phyloP scores from a whole-genome alignment of 1,139 yeast genomes.

The Eremothecium coryli region DNA sequence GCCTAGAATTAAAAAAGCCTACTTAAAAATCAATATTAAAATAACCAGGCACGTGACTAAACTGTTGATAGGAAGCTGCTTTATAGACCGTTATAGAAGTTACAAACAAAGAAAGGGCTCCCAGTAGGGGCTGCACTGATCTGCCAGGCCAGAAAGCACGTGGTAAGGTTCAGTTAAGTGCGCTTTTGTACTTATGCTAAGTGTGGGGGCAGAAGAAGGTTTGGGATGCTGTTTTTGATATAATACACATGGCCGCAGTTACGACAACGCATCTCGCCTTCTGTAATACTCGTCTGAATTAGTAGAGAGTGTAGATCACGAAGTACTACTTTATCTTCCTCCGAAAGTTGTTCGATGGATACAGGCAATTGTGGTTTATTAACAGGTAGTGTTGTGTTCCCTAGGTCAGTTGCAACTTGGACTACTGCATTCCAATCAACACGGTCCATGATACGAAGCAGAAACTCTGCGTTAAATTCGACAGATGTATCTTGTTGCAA shows the following conservation, averaged over 20 bases:
- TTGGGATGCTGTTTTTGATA: constrained; percentile 89
- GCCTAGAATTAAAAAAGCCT: no score
- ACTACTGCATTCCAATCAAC: constrained; percentile 83
- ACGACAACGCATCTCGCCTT: constrained; percentile 83
- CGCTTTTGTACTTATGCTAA: no score
- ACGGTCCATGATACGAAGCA: constrained; percentile 67
- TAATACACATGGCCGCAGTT: constrained; percentile 82
- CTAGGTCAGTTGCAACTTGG: constrained; percentile 65
- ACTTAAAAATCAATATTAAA: no score
- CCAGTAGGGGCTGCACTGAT: no score
- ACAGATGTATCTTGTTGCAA: constrained; percentile 62
- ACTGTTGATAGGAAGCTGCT: no score
- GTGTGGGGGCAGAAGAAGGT: constrained; percentile 90
- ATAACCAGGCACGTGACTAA: no score
- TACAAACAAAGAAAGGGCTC: no score
- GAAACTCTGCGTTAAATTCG: constrained; percentile 77
- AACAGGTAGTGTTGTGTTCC: constrained; percentile 49
- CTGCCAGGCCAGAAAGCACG: no score
- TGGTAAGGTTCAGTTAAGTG: no score
- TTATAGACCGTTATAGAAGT: no score
- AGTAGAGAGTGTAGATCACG: constrained; percentile 69
- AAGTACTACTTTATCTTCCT: constrained; percentile 53
- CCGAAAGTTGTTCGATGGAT: constrained; percentile 29
- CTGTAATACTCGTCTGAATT: constrained; percentile 74
- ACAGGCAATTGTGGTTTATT: constrained; percentile 39